These are phyloP conservation scores for Vigna nakashimae DNA, from an alignment of 306 rosid genomes.

Conservation along the genomic window DNA sequence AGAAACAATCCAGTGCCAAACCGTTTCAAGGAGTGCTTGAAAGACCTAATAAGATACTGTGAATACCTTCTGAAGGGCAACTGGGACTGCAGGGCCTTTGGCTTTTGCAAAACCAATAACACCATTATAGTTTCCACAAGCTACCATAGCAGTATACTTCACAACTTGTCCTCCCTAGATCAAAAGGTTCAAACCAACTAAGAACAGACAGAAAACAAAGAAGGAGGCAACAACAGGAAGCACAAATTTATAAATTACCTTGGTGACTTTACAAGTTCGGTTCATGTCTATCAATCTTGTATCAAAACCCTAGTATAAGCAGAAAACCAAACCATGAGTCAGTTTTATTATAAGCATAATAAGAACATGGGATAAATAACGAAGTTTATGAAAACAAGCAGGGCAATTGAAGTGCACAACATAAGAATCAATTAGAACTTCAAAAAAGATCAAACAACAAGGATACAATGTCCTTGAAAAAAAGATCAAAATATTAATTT, in stretches of 20 bases:
- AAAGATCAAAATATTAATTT: slow-evolving; percentile 2
- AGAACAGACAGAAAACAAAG: slow-evolving; percentile 13
- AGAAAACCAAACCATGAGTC: slow-evolving; percentile 32
- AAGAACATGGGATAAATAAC: slow-evolving; percentile 12
- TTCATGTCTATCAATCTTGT: slow-evolving; percentile 85
- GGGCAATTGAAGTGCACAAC: slow-evolving; percentile 11
- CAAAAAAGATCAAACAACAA: slow-evolving; percentile 4
- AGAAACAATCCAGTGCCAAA: slow-evolving; percentile 32
- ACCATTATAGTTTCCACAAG: slow-evolving; percentile 95
- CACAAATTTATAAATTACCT: slow-evolving; percentile 55
- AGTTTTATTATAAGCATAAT: slow-evolving; percentile 29
- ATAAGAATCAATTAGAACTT: slow-evolving; percentile 34
- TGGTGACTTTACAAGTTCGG: slow-evolving; percentile 94
- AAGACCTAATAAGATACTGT: slow-evolving; percentile 35
- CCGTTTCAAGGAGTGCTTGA: slow-evolving; percentile 31
- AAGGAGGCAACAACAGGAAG: slow-evolving; percentile 1
- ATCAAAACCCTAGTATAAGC: slow-evolving; percentile 82
- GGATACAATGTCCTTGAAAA: not conserved
- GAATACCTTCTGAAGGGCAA: slow-evolving; percentile 87
- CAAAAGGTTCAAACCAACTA: slow-evolving; percentile 42
- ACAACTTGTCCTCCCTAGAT: slow-evolving; percentile 89
- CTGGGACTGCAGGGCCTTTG: slow-evolving; percentile 84
- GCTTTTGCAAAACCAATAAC: slow-evolving; percentile 92
- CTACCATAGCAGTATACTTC: slow-evolving; percentile 83
- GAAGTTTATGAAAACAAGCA: not conserved